Percentiles rank a stretch among this genome's conserved stretches.
These are phyloP conservation scores for Leccinum subtestaceum DNA, from an alignment of 768 basidiomycete species.

Conservation along the genomic window DNA sequence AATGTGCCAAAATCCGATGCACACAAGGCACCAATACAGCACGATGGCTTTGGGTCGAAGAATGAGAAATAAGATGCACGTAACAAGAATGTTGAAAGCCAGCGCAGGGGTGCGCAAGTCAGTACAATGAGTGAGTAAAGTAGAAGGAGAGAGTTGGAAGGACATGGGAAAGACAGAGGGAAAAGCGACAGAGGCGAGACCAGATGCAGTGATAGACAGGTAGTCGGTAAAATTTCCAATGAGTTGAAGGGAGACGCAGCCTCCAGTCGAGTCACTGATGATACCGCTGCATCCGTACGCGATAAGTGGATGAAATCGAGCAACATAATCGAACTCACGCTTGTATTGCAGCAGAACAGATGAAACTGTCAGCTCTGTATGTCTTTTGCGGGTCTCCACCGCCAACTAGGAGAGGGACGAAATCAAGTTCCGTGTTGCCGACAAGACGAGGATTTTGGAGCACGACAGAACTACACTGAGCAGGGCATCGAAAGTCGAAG, in stretches of 20 bases:
- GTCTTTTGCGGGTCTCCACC: slow-evolving; percentile 71
- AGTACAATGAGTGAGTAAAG: slow-evolving; percentile 56
- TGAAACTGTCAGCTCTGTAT: slow-evolving; percentile 81
- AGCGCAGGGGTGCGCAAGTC: slow-evolving; percentile 72
- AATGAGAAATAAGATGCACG: slow-evolving; percentile 65
- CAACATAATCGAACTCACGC: slow-evolving; percentile 46
- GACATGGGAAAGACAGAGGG: slow-evolving; percentile 73
- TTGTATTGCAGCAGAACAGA: slow-evolving; percentile 82
- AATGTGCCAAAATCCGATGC: slow-evolving; percentile 85
- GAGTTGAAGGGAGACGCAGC: slow-evolving; percentile 70
- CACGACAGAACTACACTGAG: slow-evolving; percentile 60
- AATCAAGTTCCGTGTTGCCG: slow-evolving; percentile 62
- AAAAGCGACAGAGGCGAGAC: slow-evolving; percentile 71
- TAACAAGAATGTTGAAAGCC: slow-evolving; percentile 68
- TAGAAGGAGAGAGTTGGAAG: slow-evolving; percentile 51
- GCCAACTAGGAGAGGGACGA: slow-evolving; percentile 77
- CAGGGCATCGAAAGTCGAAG: slow-evolving; percentile 80
- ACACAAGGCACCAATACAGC: slow-evolving; percentile 73
- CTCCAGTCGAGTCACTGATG: slow-evolving; percentile 61
- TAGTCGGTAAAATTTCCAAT: slow-evolving; percentile 74
- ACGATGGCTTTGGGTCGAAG: slow-evolving; percentile 69
- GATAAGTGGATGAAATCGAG: slow-evolving; percentile 7
- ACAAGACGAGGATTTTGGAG: slow-evolving; percentile 74
- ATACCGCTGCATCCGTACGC: slow-evolving; percentile 48
- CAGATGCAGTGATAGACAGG: slow-evolving; percentile 53